These are phyloP conservation scores for Ophiobolus disseminans DNA, from an alignment of 2,329 filamentous ascomycete genomes.

Conservation along the genomic window DNA sequence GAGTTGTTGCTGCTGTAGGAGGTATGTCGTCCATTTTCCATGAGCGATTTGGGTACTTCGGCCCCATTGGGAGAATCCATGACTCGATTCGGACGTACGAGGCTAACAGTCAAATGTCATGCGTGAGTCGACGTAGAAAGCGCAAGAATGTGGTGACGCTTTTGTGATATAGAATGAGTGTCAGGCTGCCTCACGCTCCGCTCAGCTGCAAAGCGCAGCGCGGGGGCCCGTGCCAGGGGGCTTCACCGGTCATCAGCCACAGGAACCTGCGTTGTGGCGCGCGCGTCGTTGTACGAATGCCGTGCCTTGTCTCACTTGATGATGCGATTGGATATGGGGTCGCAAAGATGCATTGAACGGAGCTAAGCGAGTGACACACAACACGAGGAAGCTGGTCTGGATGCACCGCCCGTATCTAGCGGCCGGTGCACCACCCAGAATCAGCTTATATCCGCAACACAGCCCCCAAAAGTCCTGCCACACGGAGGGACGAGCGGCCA, in stretches of 20 bases:
- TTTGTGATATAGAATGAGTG: neutral
- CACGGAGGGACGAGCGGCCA: too few relatives aligned
- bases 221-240: neutral
- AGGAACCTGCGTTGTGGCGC: neutral
- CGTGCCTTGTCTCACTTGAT: neutral
- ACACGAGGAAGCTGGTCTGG: too few relatives aligned
- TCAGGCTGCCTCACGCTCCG: too few relatives aligned
- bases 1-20: conserved; percentile 14
- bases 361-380: too few relatives aligned
- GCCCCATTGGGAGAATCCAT: conserved; percentile 13
- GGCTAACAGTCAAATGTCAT: neutral
- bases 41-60: conserved; percentile 2
- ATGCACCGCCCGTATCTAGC: too few relatives aligned
- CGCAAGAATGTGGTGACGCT: neutral
- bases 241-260: conserved; percentile 9
- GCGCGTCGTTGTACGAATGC: neutral
- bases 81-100: neutral
- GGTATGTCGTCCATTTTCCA: neutral
- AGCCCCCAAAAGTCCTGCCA: too few relatives aligned
- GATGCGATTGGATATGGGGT: too few relatives aligned
- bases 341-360: too few relatives aligned
- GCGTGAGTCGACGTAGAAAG: neutral
- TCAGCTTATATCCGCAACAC: too few relatives aligned
- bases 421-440: too few relatives aligned
- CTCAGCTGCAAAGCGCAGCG: conserved; percentile 1